phyloP scores from a whole-genome alignment of 2,329 filamentous ascomycete species.

The Hypomyces rosellus region DNA sequence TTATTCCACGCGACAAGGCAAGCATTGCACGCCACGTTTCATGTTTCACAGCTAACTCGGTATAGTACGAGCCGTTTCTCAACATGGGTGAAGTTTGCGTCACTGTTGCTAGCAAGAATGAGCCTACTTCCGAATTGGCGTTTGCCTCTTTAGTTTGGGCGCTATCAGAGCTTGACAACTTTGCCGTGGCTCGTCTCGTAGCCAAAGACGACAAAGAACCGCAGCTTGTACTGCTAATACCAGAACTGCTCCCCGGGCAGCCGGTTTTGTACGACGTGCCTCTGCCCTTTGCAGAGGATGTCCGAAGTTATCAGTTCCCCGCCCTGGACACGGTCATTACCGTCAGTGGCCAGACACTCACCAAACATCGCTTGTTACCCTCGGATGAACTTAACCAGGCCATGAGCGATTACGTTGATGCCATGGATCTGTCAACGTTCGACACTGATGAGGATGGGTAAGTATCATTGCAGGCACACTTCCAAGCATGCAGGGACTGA shows the following conservation, averaged over 20 bases:
- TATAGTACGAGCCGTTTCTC: slow-evolving; percentile 73
- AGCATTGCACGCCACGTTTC: slow-evolving; percentile 12
- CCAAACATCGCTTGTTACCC: slow-evolving; percentile 78
- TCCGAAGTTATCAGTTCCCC: slow-evolving; percentile 85
- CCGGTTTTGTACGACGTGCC: slow-evolving; percentile 88
- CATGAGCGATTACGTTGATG: slow-evolving; percentile 89
- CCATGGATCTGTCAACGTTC: slow-evolving; percentile 76
- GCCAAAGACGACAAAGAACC: slow-evolving; percentile 78
- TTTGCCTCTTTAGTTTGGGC: slow-evolving; percentile 87
- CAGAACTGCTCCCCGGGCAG: slow-evolving; percentile 68
- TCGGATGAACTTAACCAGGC: slow-evolving; percentile 64
- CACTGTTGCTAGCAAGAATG: slow-evolving; percentile 68
- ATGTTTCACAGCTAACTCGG: slow-evolving; percentile 9
- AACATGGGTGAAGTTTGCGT: slow-evolving; percentile 76
- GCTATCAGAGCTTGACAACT: slow-evolving; percentile 76
- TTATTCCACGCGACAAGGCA: slow-evolving; percentile 68
- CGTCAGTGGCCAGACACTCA: slow-evolving; percentile 72
- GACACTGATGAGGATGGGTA: slow-evolving; percentile 70
- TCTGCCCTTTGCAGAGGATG: slow-evolving; percentile 87
- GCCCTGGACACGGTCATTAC: slow-evolving; percentile 83
- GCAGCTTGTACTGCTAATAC: slow-evolving; percentile 68
- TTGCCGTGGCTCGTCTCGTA: slow-evolving; percentile 80
- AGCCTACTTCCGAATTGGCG: slow-evolving; percentile 76
- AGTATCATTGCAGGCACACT: slow-evolving; percentile 17
- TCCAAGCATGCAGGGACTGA: background rate